Evolutionary conservation across 2,329 filamentous ascomycete genomes (phyloP).

Genomic region (Macrophomina phaseolina): DNA sequence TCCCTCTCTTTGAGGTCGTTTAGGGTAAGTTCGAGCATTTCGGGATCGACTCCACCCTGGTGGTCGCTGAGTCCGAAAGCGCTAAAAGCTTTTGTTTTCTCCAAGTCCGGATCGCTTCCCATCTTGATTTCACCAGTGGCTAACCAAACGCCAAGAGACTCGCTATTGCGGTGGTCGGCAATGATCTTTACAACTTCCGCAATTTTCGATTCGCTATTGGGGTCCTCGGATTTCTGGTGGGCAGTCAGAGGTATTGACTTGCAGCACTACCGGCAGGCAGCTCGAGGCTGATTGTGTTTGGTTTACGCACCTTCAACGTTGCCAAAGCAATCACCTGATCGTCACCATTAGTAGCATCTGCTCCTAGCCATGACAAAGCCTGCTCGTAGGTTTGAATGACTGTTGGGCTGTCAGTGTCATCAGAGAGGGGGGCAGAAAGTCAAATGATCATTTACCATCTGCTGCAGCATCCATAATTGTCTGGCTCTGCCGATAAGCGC

Average conservation of each 20-base stretch:
- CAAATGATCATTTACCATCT: neutral
- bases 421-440: neutral
- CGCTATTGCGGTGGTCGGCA: slow-evolving; percentile 63
- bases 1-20: slow-evolving; percentile 26
- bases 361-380: slow-evolving; percentile 65
- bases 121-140: slow-evolving; percentile 51
- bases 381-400: slow-evolving; percentile 65
- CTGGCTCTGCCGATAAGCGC: slow-evolving; percentile 62
- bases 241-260: neutral
- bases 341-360: slow-evolving; percentile 51
- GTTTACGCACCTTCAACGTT: slow-evolving; percentile 56
- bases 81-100: slow-evolving; percentile 47
- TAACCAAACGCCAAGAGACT: slow-evolving; percentile 59
- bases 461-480: slow-evolving; percentile 49
- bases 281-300: neutral
- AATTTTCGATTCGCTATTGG: slow-evolving; percentile 56
- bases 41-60: slow-evolving; percentile 57
- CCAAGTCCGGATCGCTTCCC: slow-evolving; percentile 59
- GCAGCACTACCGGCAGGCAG: no score
- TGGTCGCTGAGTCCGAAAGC: slow-evolving; percentile 57
- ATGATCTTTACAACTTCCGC: slow-evolving; percentile 64
- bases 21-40: slow-evolving; percentile 38
- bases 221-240: slow-evolving; percentile 58
- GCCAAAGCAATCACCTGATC: slow-evolving; percentile 65
- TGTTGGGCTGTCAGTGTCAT: neutral